phyloP scores from a whole-genome alignment of 1,284 basidiomycete species.

The Sparassis latifolia region DNA sequence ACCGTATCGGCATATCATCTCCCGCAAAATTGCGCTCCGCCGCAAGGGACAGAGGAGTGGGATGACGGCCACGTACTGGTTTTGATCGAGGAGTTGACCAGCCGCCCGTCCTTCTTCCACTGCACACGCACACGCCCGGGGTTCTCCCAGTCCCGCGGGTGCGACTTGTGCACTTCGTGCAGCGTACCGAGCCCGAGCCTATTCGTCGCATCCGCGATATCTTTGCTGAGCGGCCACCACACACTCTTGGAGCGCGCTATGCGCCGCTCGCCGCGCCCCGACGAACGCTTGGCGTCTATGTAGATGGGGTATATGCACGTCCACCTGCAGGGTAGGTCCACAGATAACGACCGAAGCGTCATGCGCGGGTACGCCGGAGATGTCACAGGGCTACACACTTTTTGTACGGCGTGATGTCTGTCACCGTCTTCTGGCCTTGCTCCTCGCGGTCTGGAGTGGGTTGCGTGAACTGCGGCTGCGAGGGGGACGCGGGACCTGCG shows the following conservation, averaged over 20 bases:
- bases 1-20: slow-evolving; percentile 2
- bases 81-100: slow-evolving; percentile 67
- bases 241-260: slow-evolving; percentile 74
- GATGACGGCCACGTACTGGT: slow-evolving; percentile 58
- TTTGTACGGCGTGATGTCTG: slow-evolving; percentile 75
- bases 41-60: no score
- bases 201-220: slow-evolving; percentile 82
- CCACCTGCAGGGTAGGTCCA: slow-evolving; percentile 57
- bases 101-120: slow-evolving; percentile 76
- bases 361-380: slow-evolving; percentile 8
- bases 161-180: slow-evolving; percentile 84
- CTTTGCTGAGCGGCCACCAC: slow-evolving; percentile 93
- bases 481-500: slow-evolving; percentile 49
- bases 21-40: neutral
- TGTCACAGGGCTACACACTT: slow-evolving; percentile 35
- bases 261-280: slow-evolving; percentile 76
- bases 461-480: slow-evolving; percentile 28
- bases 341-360: slow-evolving; percentile 4
- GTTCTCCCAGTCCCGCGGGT: slow-evolving; percentile 96
- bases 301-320: slow-evolving; percentile 95
- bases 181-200: slow-evolving; percentile 74
- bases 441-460: slow-evolving; percentile 11
- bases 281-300: slow-evolving; percentile 90
- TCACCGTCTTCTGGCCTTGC: slow-evolving; percentile 33
- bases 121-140: slow-evolving; percentile 90